A percentile compares a stretch with the other conserved stretches of the same genome.
Evolutionary conservation across 345 rosid genomes (phyloP).

Genomic region (Populus euphratica): DNA sequence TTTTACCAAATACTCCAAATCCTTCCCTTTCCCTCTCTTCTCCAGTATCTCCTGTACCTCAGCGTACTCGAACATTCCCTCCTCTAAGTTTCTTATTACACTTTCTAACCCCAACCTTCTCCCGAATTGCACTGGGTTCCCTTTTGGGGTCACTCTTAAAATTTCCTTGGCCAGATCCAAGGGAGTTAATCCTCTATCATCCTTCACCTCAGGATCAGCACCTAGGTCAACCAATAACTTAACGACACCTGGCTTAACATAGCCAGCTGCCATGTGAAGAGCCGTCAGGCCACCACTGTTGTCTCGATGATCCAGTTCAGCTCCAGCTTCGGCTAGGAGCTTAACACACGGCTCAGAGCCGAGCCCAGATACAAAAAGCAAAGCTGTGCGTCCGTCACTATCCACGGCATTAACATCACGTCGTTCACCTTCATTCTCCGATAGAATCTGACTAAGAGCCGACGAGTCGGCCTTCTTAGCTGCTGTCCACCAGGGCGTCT

Average conservation of each 20-base stretch:
- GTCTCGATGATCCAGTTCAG: constrained; percentile 58
- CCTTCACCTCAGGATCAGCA: constrained; percentile 66
- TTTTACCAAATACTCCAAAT: constrained; percentile 65
- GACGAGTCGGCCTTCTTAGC: constrained; percentile 79
- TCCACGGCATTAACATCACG: constrained; percentile 82
- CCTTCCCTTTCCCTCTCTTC: constrained; percentile 72
- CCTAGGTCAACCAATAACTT: constrained; percentile 58
- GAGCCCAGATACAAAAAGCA: constrained; percentile 73
- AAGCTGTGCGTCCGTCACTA: constrained; percentile 73
- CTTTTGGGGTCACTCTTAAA: constrained; percentile 66
- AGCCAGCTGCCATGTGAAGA: constrained; percentile 91
- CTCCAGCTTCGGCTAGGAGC: constrained; percentile 71
- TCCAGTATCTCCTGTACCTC: constrained; percentile 78
- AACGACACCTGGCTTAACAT: constrained; percentile 63
- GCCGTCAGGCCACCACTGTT: constrained; percentile 72
- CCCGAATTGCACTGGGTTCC: constrained; percentile 72
- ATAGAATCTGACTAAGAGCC: constrained; percentile 45
- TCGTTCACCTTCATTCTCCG: constrained; percentile 41
- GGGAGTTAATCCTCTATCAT: constrained; percentile 66
- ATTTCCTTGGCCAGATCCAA: constrained; percentile 65
- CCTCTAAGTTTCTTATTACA: constrained; percentile 50
- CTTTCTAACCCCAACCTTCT: constrained; percentile 75
- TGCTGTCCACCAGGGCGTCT: constrained; percentile 91
- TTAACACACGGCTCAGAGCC: constrained; percentile 73
- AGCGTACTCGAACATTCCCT: constrained; percentile 62